phyloP scores from a whole-genome alignment of 1,284 basidiomycete species.

The Ganoderma sinense region DNA sequence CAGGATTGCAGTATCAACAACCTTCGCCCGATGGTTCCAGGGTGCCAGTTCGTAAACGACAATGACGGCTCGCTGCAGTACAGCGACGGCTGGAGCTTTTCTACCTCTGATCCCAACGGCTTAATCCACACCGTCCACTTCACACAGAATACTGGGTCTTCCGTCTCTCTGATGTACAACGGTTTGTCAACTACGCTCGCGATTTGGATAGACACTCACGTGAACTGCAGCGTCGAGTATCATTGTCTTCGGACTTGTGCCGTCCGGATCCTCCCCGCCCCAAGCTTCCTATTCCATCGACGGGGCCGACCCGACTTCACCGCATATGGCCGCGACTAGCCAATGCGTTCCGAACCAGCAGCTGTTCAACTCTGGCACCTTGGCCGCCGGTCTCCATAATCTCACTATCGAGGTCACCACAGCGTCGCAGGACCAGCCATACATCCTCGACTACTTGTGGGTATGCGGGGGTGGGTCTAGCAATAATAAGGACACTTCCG shows the following conservation, averaged over 20 bases:
- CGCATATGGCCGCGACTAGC: constrained; percentile 45
- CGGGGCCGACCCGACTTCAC: constrained; percentile 38
- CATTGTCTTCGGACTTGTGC: constrained; percentile 48
- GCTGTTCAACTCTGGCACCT: constrained; percentile 46
- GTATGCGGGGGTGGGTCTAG: constrained; percentile 42
- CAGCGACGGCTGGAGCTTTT: constrained; percentile 46
- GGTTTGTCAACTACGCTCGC: constrained; percentile 34
- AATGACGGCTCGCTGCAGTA: constrained; percentile 38
- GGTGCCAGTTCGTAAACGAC: constrained; percentile 29
- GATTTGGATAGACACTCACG: neutral
- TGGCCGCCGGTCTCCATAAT: constrained; percentile 43
- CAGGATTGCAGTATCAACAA: neutral
- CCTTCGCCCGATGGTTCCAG: neutral
- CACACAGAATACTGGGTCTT: constrained; percentile 31
- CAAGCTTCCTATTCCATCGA: constrained; percentile 50
- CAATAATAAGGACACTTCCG: neutral
- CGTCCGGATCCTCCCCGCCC: constrained; percentile 40
- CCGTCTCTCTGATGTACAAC: constrained; percentile 44
- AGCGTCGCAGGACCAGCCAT: constrained; percentile 41
- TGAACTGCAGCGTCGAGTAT: neutral
- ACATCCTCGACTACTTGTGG: constrained; percentile 43
- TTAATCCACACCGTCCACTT: constrained; percentile 27
- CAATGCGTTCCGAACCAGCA: constrained; percentile 47
- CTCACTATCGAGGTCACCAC: constrained; percentile 47
- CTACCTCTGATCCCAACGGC: constrained; percentile 27